Conservation (phyloP, 768 basidiomycete genomes). For the Boletus bicolor region DNA sequence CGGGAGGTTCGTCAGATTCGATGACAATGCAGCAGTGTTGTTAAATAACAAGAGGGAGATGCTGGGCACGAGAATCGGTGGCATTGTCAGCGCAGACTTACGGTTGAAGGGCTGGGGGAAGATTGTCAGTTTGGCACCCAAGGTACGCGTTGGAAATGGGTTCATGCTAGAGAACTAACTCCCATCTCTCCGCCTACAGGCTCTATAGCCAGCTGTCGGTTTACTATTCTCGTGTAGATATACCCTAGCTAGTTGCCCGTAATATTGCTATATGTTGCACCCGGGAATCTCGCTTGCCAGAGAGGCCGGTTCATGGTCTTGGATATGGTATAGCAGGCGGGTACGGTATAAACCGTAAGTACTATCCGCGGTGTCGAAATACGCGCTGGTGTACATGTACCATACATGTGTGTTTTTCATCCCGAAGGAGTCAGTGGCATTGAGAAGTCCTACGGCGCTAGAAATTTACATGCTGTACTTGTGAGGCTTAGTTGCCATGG, state of each 20-base stretch:
- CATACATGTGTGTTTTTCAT: too few relatives aligned
- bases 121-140: slow-evolving; percentile 87
- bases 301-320: neutral
- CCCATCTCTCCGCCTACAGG: slow-evolving; percentile 2
- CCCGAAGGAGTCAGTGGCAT: too few relatives aligned
- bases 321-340: too few relatives aligned
- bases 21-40: slow-evolving; percentile 94
- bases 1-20: slow-evolving; percentile 84
- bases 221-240: slow-evolving; percentile 3
- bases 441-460: too few relatives aligned
- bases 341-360: too few relatives aligned
- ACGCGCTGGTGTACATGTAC: too few relatives aligned
- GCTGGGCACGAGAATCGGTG: slow-evolving; percentile 92
- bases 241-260: slow-evolving; percentile 8
- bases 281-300: too few relatives aligned
- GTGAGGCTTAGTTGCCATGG: too few relatives aligned
- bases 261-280: neutral
- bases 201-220: slow-evolving; percentile 9
- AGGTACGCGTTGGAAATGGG: slow-evolving; percentile 43
- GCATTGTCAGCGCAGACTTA: slow-evolving; percentile 89
- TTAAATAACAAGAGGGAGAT: slow-evolving; percentile 95
- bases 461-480: too few relatives aligned
- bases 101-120: slow-evolving; percentile 93
- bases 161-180: neutral
- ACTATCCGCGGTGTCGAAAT: too few relatives aligned